Percentiles rank a stretch among this genome's conserved stretches.
Evolutionary conservation across 169 alveolate species (phyloP).

Genomic region (Plasmodium vivax): DNA sequence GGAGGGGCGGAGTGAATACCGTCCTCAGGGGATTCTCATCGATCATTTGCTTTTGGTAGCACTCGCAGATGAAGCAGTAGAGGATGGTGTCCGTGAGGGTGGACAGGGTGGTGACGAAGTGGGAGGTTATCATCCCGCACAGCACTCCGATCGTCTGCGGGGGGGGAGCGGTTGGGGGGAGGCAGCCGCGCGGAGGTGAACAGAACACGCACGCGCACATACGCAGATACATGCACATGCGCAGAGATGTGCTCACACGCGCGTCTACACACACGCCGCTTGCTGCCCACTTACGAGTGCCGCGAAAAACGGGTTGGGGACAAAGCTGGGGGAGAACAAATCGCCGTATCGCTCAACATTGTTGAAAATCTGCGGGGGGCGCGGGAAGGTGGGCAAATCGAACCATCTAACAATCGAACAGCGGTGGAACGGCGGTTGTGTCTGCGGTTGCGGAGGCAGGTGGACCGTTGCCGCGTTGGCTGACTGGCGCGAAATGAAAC

Average conservation of each 20-base stretch:
- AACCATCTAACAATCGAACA: background rate
- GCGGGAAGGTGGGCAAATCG: background rate
- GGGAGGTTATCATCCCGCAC: constrained; percentile 50
- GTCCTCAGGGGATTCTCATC: constrained; percentile 53
- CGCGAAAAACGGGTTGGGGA: constrained; percentile 66
- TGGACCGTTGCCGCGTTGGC: background rate
- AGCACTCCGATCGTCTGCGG: constrained; percentile 42
- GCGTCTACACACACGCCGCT: too few relatives aligned
- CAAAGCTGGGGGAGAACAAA: constrained; percentile 21
- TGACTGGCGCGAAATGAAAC: background rate
- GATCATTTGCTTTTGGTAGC: constrained; percentile 68
- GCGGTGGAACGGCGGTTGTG: background rate
- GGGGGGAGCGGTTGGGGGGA: background rate
- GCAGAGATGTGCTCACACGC: background rate
- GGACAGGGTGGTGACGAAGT: constrained; percentile 40
- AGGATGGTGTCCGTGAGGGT: constrained; percentile 34
- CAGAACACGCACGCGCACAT: background rate
- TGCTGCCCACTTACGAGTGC: constrained; percentile 9
- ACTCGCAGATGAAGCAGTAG: constrained; percentile 58
- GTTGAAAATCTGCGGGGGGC: constrained; percentile 31
- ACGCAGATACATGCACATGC: background rate
- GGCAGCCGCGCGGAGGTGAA: background rate
- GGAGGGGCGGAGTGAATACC: constrained; percentile 48
- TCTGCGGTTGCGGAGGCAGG: background rate
- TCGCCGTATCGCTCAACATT: constrained; percentile 29